phyloP scores from a whole-genome alignment of 2,329 filamentous ascomycete genomes.

The Pseudocercospora ulei region DNA sequence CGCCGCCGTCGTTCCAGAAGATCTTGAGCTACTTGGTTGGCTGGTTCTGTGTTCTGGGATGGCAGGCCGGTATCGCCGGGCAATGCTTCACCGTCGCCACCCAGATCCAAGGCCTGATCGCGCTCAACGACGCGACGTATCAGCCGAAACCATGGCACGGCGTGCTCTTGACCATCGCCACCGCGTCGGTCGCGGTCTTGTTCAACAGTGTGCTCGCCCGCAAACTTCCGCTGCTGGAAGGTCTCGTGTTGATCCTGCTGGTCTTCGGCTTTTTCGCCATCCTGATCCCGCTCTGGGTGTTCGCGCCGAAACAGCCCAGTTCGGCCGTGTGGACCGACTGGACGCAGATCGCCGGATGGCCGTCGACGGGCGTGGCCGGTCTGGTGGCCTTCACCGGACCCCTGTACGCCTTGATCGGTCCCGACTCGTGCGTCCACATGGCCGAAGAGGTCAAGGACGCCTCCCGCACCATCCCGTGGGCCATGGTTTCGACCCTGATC shows the following conservation, averaged over 20 bases:
- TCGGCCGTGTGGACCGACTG: constrained; percentile 27
- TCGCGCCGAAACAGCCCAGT: constrained; percentile 23
- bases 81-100: constrained; percentile 40
- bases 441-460: constrained; percentile 31
- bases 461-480: constrained; percentile 31
- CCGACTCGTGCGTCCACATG: constrained; percentile 24
- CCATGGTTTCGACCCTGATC: constrained; percentile 37
- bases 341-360: constrained; percentile 22
- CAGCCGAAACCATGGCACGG: constrained; percentile 39
- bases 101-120: constrained; percentile 41
- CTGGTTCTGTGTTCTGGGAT: constrained; percentile 38
- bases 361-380: constrained; percentile 26
- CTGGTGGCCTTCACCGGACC: constrained; percentile 24
- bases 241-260: constrained; percentile 27
- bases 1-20: constrained; percentile 36
- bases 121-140: constrained; percentile 39
- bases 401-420: constrained; percentile 23
- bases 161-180: constrained; percentile 35
- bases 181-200: constrained; percentile 21
- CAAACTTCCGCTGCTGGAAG: constrained; percentile 28
- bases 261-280: constrained; percentile 31
- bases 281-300: constrained; percentile 30
- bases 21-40: constrained; percentile 39
- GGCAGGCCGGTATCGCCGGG: constrained; percentile 37
- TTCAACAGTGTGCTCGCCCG: constrained; percentile 29